These are phyloP conservation scores for Fusarium palustre DNA, from an alignment of 2,329 filamentous ascomycete genomes.

Conservation along the genomic window DNA sequence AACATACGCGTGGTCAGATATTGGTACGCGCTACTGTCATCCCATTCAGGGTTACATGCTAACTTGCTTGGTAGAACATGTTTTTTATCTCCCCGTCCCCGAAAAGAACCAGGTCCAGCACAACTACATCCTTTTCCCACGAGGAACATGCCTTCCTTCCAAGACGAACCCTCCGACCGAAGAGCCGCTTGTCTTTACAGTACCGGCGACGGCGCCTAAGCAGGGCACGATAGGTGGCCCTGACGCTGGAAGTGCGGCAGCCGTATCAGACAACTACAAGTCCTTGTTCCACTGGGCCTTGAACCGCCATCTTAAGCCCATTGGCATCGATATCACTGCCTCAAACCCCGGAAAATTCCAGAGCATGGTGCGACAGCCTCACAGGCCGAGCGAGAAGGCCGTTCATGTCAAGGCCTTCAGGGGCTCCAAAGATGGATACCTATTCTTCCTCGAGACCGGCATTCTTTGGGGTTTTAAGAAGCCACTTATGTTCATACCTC, in stretches of 20 bases:
- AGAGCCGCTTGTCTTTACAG: constrained; percentile 74
- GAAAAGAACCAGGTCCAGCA: constrained; percentile 74
- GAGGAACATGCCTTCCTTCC: constrained; percentile 64
- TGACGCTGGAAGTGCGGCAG: constrained; percentile 61
- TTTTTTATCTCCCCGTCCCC: constrained; percentile 73
- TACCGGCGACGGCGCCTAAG: constrained; percentile 70
- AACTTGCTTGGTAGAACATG: constrained; percentile 61
- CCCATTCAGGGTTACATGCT: background rate
- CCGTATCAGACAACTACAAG: constrained; percentile 69
- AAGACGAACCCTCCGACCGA: constrained; percentile 57
- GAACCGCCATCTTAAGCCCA: constrained; percentile 63
- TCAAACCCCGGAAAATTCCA: constrained; percentile 69
- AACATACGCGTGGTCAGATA: constrained; percentile 70
- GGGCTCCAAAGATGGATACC: constrained; percentile 75
- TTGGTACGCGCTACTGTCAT: constrained; percentile 60
- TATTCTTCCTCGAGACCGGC: constrained; percentile 74
- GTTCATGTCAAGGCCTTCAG: constrained; percentile 75
- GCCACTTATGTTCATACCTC: constrained; percentile 72
- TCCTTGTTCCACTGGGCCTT: constrained; percentile 72
- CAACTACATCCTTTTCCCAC: constrained; percentile 74
- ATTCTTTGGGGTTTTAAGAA: constrained; percentile 80
- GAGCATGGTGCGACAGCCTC: constrained; percentile 66
- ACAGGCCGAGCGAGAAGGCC: constrained; percentile 70
- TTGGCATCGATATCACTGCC: constrained; percentile 61
- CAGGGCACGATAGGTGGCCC: constrained; percentile 66